Evolutionary conservation across 2,329 filamentous ascomycete species (phyloP).

Genomic region (Mariannaea sp.): DNA sequence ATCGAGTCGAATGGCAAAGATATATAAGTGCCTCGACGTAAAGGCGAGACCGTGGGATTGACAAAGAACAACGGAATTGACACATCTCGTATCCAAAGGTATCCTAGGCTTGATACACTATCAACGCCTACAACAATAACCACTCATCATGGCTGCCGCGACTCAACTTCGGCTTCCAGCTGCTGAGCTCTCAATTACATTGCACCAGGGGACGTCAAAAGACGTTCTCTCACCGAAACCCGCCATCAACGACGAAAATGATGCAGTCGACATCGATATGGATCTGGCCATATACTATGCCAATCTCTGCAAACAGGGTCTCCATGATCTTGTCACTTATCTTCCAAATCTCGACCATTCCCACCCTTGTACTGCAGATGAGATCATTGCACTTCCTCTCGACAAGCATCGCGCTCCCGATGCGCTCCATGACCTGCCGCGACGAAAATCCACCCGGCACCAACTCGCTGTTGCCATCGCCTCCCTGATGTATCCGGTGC

Average conservation of each 20-base stretch:
- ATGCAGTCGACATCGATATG: constrained; percentile 21
- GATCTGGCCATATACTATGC: constrained; percentile 39
- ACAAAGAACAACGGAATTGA: too few species aligned
- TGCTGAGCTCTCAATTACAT: constrained; percentile 26
- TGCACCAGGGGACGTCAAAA: constrained; percentile 5
- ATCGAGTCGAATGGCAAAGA: background rate
- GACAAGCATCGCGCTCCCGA: constrained; percentile 39
- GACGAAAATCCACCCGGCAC: constrained; percentile 42
- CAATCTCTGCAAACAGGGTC: constrained; percentile 36
- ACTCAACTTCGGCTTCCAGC: constrained; percentile 37
- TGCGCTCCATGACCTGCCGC: constrained; percentile 41
- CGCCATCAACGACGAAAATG: constrained; percentile 3
- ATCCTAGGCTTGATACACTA: too few species aligned
- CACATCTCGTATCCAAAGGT: too few species aligned
- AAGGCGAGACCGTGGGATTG: background rate
- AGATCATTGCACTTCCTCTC: constrained; percentile 44
- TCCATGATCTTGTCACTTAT: constrained; percentile 36
- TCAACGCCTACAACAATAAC: background rate
- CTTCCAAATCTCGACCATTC: constrained; percentile 39
- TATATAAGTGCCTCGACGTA: background rate
- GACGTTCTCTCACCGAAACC: background rate
- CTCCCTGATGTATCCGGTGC: constrained; percentile 42
- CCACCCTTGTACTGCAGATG: constrained; percentile 41
- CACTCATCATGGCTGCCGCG: constrained; percentile 40
- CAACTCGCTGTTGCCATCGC: constrained; percentile 41